Percentiles rank a stretch among this genome's conserved stretches.
These are phyloP conservation scores for Mytilinidion resinicola DNA, from an alignment of 495 filamentous ascomycete genomes.

Conservation along the genomic window DNA sequence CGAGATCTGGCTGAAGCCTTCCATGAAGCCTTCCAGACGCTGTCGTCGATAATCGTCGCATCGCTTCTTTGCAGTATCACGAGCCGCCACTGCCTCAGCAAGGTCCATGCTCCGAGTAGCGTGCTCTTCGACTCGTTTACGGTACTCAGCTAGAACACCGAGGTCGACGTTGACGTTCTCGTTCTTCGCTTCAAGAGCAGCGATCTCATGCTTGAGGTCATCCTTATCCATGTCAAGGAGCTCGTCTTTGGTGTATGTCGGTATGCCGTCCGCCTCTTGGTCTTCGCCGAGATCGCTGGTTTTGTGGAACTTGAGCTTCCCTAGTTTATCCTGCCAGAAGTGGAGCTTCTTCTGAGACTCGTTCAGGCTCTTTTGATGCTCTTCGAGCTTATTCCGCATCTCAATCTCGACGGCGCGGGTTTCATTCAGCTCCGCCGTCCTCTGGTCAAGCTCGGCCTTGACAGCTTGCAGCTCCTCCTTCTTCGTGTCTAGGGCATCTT, in stretches of 20 bases:
- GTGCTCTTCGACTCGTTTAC: conserved; percentile 81
- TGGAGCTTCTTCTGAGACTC: conserved; percentile 80
- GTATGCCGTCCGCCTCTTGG: conserved; percentile 52
- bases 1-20: conserved; percentile 92
- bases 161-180: conserved; percentile 85
- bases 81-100: conserved; percentile 60
- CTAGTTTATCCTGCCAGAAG: conserved; percentile 85
- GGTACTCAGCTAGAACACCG: conserved; percentile 86
- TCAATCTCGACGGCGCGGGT: conserved; percentile 89
- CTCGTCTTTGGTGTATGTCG: conserved; percentile 82
- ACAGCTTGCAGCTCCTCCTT: conserved; percentile 70
- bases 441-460: conserved; percentile 81
- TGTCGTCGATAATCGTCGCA: conserved; percentile 85
- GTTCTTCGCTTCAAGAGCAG: conserved; percentile 83
- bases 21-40: conserved; percentile 95
- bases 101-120: conserved; percentile 74
- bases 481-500: conserved; percentile 71
- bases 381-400: conserved; percentile 95
- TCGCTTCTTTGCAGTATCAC: conserved; percentile 81
- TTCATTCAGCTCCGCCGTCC: conserved; percentile 80
- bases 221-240: conserved; percentile 89
- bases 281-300: conserved; percentile 37
- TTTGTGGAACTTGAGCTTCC: conserved; percentile 72
- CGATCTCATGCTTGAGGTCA: conserved; percentile 78
- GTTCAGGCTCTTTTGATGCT: conserved; percentile 79